Conservation (phyloP, 2,329 filamentous ascomycete genomes). For the Graphilbum ipis-grandicollis region DNA sequence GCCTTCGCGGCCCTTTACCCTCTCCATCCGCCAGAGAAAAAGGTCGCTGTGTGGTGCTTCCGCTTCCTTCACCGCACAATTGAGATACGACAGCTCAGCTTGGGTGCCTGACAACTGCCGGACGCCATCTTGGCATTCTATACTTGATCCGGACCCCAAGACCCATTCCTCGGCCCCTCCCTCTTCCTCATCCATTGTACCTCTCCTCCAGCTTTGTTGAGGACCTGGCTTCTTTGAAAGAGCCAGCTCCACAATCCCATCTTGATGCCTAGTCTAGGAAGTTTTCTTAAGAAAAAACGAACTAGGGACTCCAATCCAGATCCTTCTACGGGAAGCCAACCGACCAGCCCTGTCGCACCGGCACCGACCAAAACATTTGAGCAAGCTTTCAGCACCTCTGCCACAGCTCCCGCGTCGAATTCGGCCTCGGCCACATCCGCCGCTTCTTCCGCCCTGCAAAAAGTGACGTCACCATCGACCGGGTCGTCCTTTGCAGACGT, state of each 20-base stretch:
- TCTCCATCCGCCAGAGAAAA: no score
- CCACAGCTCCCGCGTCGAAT: no score
- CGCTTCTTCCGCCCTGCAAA: constrained; percentile 3
- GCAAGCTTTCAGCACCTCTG: constrained; percentile 18
- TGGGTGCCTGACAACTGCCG: no score
- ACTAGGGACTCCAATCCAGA: constrained; percentile 77
- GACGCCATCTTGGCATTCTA: no score
- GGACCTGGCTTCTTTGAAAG: not conserved
- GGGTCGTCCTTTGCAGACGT: not conserved
- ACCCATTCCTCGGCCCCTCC: no score
- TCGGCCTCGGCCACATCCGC: no score
- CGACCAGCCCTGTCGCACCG: constrained; percentile 45
- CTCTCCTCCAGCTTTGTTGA: constrained; percentile 3
- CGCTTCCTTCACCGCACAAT: no score
- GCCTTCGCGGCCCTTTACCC: no score
- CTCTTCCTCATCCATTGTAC: no score
- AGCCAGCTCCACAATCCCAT: constrained; percentile 1
- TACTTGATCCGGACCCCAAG: no score
- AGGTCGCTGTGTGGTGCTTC: no score
- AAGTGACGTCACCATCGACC: constrained; percentile 6
- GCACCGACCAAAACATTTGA: constrained; percentile 35
- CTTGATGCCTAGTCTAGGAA: constrained; percentile 76
- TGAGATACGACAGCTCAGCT: no score
- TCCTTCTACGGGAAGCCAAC: constrained; percentile 47
- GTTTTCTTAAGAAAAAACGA: constrained; percentile 93